phyloP scores from a whole-genome alignment of 306 rosid species.

The Ormosia emarginata region DNA sequence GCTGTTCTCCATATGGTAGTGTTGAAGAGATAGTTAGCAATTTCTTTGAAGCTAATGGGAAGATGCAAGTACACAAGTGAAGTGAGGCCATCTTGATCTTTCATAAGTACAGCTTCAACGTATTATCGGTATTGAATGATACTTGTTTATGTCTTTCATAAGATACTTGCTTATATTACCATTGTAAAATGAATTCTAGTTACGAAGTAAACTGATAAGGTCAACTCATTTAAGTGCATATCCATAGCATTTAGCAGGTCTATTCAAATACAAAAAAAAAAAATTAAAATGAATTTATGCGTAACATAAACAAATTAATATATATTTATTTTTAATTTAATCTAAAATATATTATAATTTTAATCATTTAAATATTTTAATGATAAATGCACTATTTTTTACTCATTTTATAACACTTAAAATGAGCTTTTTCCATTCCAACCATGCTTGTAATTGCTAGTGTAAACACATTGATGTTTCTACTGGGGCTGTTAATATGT shows the following conservation, averaged over 20 bases:
- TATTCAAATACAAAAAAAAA: no score
- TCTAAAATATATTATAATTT: no score
- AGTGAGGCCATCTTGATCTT: not conserved
- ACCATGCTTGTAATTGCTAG: no score
- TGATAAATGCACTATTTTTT: no score
- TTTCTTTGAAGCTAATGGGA: not conserved
- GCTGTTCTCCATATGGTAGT: slow-evolving; percentile 18
- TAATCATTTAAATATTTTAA: no score
- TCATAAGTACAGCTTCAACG: not conserved
- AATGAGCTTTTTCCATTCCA: no score
- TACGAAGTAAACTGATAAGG: not conserved
- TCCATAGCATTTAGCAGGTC: not conserved
- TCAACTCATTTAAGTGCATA: not conserved
- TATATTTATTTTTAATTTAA: no score
- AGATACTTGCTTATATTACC: not conserved
- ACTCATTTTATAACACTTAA: no score
- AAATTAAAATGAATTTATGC: no score
- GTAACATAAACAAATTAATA: no score
- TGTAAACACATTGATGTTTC: no score
- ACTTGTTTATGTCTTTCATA: not conserved
- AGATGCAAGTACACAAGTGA: not conserved
- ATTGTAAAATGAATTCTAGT: not conserved
- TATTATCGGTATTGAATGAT: not conserved
- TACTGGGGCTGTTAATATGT: no score
- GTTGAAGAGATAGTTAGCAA: not conserved